These are phyloP conservation scores for Chlorella sorokiniana DNA, from an alignment of 139 green algal species.

Conservation along the genomic window DNA sequence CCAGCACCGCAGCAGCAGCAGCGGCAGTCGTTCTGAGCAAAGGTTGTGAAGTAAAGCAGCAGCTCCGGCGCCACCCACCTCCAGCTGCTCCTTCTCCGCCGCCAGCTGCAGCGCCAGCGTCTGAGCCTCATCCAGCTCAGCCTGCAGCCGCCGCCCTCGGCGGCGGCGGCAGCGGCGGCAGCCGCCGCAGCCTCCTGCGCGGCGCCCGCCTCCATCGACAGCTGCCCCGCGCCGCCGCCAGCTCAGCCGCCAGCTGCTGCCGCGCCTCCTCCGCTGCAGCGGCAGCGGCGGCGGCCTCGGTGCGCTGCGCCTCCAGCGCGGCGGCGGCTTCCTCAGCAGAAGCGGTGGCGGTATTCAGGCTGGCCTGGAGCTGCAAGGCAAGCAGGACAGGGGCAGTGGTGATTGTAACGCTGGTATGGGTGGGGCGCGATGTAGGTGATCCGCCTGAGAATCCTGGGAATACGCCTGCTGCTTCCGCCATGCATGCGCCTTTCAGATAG, in stretches of 20 bases:
- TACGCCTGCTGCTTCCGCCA: not conserved
- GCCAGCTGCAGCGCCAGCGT: slow-evolving; percentile 9
- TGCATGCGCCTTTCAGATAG: too few relatives aligned
- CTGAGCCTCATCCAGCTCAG: slow-evolving; percentile 21
- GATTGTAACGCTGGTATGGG: not conserved
- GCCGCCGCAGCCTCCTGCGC: not conserved
- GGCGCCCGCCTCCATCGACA: not conserved
- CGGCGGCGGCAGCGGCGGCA: not conserved
- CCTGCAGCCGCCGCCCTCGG: slow-evolving; percentile 5
- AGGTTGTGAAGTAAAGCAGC: not conserved
- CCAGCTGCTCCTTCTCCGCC: slow-evolving; percentile 24
- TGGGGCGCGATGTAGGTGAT: too few relatives aligned
- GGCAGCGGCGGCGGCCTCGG: not conserved
- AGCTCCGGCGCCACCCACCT: not conserved
- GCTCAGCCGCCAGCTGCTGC: slow-evolving; percentile 8
- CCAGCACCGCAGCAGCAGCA: not conserved
- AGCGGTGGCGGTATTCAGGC: slow-evolving; percentile 1
- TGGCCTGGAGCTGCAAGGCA: slow-evolving; percentile 23
- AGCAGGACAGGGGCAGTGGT: not conserved
- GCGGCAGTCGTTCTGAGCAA: not conserved
- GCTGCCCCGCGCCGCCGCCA: not conserved
- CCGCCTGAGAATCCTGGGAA: too few relatives aligned
- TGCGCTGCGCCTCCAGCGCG: not conserved
- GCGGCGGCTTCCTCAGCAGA: not conserved
- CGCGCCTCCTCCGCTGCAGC: not conserved